Evolutionary conservation across 2,329 filamentous ascomycete genomes (phyloP), one percentile per base, ranked within the genome.

Genomic region (Clonostachys rosea): DNA sequence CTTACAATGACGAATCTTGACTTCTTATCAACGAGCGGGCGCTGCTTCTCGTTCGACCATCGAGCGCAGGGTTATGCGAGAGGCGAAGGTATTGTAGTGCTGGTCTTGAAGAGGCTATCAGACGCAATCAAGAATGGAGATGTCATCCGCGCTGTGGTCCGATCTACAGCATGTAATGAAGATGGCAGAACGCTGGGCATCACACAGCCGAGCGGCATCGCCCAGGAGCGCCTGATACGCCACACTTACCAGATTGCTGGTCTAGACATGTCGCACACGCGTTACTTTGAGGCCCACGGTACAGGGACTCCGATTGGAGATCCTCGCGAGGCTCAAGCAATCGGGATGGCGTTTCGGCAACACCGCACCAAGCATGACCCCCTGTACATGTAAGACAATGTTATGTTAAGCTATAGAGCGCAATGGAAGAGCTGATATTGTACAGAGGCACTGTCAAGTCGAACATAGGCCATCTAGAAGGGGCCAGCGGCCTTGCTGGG

Each of bases 251-350:
- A 51, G 5, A 59, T 57, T 12, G 63, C 67, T 1, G 68, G 61
- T 3, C 56, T 72, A 1, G 52, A 62, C 24, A 56, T 61, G 16
- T 44, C 54, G 2, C 53, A 64, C 10, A 74, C 71, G 0, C 61
- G 58, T 0, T 76, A 66, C 46, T 64, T 76, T 40, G 74, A 76
- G 51, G 72, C 70, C 36, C 74, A 71, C 49, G 76, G 75, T 9
- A 79, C 75, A 0, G 76, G 75, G 11, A 80, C 76, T 0, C 63
- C 65, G 14, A 70, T 68, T 5, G 73, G 75, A 4, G 71, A 74
- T 48, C 53, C 59, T 11, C 62, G 62, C 41, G 70, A 73, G 50
- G 54, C 64, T 2, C 56, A 58, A 18, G 69, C 68, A 3, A 57
- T 72, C 8, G 60, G 63, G 1, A 51, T n/a, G 11, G 18, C 35